phyloP scores from a whole-genome alignment of 2,329 filamentous ascomycete genomes.

The Colletotrichum lupini region DNA sequence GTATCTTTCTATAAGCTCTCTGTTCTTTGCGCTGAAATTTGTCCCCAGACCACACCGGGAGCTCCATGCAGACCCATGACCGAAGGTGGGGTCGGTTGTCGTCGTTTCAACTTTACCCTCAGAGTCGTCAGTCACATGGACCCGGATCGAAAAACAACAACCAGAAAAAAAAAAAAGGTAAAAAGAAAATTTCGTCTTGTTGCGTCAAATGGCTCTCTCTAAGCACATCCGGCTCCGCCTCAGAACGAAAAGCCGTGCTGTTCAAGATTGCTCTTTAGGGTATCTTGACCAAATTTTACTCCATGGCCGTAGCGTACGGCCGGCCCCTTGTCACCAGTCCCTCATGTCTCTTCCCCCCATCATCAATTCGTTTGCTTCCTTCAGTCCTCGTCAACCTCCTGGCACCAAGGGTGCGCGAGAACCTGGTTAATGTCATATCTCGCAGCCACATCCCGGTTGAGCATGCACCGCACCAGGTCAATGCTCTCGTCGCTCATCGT shows the following conservation, averaged over 20 bases:
- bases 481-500: conserved; percentile 92
- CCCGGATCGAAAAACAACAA: background rate
- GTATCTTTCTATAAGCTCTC: background rate
- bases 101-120: background rate
- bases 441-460: conserved; percentile 86
- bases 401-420: conserved; percentile 86
- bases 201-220: conserved; percentile 33
- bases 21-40: background rate
- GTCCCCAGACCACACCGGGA: background rate
- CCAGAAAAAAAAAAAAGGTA: background rate
- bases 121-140: conserved; percentile 22
- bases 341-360: conserved; percentile 10
- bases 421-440: conserved; percentile 90
- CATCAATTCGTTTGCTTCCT: conserved; percentile 11
- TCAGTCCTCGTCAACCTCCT: conserved; percentile 36
- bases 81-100: background rate
- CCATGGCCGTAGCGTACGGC: background rate
- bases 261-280: conserved; percentile 35
- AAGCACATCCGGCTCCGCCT: conserved; percentile 21
- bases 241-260: conserved; percentile 20
- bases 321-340: background rate
- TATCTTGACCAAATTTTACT: conserved; percentile 35
- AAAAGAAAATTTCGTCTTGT: conserved; percentile 19
- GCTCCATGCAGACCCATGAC: background rate
- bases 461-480: conserved; percentile 89